Conservation (phyloP, 2,329 filamentous ascomycete species). For the Claviceps lovelessii region DNA sequence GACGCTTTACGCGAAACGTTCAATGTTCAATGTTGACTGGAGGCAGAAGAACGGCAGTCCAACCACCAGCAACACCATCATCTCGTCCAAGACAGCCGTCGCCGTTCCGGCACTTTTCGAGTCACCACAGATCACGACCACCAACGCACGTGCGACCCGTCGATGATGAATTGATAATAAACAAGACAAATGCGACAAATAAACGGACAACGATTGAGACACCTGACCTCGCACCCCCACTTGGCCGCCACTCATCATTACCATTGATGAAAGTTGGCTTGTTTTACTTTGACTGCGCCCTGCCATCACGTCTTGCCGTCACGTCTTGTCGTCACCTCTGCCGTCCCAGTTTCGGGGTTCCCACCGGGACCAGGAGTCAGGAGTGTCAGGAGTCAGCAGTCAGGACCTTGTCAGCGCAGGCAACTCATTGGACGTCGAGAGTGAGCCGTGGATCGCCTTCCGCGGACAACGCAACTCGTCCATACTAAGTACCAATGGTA, state of each 20-base stretch:
- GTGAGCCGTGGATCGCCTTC: background rate
- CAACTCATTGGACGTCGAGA: background rate
- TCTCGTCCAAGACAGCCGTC: no score
- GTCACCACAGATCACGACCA: background rate
- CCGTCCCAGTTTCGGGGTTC: background rate
- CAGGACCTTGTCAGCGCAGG: background rate
- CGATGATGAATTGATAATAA: background rate
- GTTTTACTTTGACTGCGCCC: no score
- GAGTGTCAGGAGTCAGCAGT: no score
- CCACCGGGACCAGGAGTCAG: background rate
- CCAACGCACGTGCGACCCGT: background rate
- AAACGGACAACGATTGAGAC: background rate
- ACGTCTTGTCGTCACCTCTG: no score
- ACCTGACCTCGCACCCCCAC: background rate
- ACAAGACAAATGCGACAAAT: no score
- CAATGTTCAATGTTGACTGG: no score
- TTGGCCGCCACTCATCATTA: no score
- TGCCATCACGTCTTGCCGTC: no score
- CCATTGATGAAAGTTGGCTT: no score
- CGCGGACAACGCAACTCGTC: background rate
- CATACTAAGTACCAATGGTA: background rate
- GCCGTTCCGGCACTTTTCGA: background rate
- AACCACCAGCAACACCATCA: background rate
- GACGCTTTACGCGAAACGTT: background rate
- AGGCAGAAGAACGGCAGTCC: background rate